Evolutionary conservation across 164 flowering plant species (phyloP).

Genomic region (grape (Vitis vinifera)): DNA sequence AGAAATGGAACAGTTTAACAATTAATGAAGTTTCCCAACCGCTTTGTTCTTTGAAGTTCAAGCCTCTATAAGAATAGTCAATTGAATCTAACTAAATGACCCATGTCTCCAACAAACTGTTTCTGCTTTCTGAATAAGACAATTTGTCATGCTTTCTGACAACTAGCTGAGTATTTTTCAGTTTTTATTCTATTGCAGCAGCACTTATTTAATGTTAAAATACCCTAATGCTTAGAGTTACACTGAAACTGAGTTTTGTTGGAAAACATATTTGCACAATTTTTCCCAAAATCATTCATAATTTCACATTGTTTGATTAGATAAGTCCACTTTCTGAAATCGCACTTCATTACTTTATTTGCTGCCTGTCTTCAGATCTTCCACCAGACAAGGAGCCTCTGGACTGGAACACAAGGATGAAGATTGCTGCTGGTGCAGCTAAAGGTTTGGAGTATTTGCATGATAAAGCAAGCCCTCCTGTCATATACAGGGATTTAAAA

Average conservation of each 20-base stretch:
- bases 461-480: conserved; percentile 89
- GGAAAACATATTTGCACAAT: neutral
- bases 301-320: neutral
- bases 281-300: neutral
- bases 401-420: conserved; percentile 93
- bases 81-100: too few species aligned
- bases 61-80: too few species aligned
- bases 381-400: conserved; percentile 66
- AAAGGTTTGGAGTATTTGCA: conserved; percentile 91
- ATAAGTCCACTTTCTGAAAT: neutral
- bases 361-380: conserved; percentile 46
- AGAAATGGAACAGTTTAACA: neutral
- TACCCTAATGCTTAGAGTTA: too few species aligned
- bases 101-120: too few species aligned
- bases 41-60: too few species aligned
- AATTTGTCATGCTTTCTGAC: too few species aligned
- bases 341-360: neutral
- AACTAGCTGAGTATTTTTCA: too few species aligned
- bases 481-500: conserved; percentile 82
- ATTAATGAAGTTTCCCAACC: too few species aligned
- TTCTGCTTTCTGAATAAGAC: too few species aligned
- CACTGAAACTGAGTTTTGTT: too few species aligned
- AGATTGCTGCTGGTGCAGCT: conserved; percentile 94
- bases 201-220: too few species aligned
- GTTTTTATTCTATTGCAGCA: too few species aligned